These are phyloP conservation scores for Debaryomyces hansenii DNA, from an alignment of 805 yeast species.

Conservation along the genomic window DNA sequence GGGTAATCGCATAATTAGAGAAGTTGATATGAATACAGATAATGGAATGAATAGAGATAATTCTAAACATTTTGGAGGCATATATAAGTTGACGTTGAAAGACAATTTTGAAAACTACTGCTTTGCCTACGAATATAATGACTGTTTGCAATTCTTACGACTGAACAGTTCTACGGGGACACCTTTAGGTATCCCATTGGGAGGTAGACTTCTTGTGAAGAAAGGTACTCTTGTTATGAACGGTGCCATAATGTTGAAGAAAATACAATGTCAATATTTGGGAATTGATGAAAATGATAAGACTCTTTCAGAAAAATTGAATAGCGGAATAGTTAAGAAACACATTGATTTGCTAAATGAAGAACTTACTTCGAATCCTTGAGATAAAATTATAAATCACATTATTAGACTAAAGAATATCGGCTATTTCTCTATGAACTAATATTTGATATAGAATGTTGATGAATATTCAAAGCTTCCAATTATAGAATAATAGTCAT, in stretches of 20 bases:
- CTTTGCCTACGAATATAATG: conserved; percentile 56
- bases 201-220: conserved; percentile 56
- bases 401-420: neutral
- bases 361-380: conserved; percentile 16
- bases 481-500: neutral
- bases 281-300: conserved; percentile 26
- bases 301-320: conserved; percentile 26
- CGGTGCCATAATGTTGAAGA: conserved; percentile 44
- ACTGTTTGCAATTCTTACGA: conserved; percentile 50
- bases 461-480: neutral
- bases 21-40: conserved; percentile 48
- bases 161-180: conserved; percentile 18
- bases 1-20: conserved; percentile 36
- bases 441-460: too few species aligned
- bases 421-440: too few species aligned
- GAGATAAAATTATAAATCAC: neutral
- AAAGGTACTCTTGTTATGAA: conserved; percentile 47
- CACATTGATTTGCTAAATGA: conserved; percentile 38
- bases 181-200: conserved; percentile 49
- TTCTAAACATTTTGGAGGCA: conserved; percentile 2
- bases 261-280: conserved; percentile 29
- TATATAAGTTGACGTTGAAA: conserved; percentile 58
- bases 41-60: conserved; percentile 3
- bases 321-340: conserved; percentile 35
- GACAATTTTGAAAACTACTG: conserved; percentile 51